Conservation (phyloP, 148 eudicot genomes). For the Fallopia convolvulus region DNA sequence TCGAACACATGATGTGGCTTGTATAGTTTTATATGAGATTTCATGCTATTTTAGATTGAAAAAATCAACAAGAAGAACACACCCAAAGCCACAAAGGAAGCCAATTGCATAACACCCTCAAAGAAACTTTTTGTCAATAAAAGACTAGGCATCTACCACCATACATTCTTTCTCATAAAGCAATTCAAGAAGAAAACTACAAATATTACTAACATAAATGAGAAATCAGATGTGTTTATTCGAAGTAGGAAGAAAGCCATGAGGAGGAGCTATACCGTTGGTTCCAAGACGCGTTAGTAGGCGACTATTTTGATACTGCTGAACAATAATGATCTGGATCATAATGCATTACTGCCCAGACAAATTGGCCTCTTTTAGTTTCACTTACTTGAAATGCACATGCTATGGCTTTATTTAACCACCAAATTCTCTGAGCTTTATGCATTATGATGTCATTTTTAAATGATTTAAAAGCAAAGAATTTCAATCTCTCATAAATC, state of each 20-base stretch:
- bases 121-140: too few relatives aligned
- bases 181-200: too few relatives aligned
- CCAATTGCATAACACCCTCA: too few relatives aligned
- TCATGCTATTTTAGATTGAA: too few relatives aligned
- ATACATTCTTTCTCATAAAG: too few relatives aligned
- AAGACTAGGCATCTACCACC: too few relatives aligned
- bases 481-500: not conserved
- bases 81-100: too few relatives aligned
- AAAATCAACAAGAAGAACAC: too few relatives aligned
- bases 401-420: too few relatives aligned
- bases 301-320: not conserved
- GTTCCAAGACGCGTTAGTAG: not conserved
- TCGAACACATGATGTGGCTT: too few relatives aligned
- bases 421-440: not conserved
- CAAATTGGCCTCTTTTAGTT: not conserved
- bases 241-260: constrained; percentile 10
- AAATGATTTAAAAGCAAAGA: not conserved
- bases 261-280: constrained; percentile 1
- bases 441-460: not conserved
- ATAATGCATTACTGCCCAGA: constrained; percentile 1
- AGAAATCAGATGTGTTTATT: constrained; percentile 8
- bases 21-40: too few relatives aligned
- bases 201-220: constrained; percentile 7
- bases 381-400: not conserved
- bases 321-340: not conserved